These are phyloP conservation scores for Trichosporon asahii DNA, from an alignment of 1,284 basidiomycete genomes.

Conservation along the genomic window DNA sequence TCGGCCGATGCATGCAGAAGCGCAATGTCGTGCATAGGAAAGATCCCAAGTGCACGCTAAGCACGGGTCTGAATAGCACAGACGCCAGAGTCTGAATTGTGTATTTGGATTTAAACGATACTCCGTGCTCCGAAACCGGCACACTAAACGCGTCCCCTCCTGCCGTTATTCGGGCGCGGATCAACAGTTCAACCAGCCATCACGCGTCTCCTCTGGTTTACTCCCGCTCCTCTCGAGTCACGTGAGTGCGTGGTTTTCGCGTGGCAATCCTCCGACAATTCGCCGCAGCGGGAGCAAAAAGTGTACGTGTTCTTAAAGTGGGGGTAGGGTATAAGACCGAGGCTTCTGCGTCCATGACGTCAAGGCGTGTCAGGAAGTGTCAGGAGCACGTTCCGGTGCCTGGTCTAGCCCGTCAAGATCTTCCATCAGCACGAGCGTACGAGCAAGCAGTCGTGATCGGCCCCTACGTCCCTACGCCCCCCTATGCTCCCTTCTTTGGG, in stretches of 20 bases:
- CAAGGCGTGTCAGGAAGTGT: background rate
- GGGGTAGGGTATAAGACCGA: background rate
- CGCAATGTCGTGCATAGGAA: background rate
- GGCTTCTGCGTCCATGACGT: background rate
- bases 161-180: background rate
- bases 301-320: background rate
- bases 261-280: too few species aligned
- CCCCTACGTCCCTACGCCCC: too few species aligned
- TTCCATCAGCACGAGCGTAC: background rate
- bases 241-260: too few species aligned
- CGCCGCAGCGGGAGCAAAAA: background rate
- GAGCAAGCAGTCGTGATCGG: background rate
- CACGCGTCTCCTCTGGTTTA: background rate
- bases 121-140: background rate
- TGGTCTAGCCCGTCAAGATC: background rate
- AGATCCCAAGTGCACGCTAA: background rate
- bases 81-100: background rate
- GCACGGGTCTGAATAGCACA: background rate
- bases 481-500: background rate
- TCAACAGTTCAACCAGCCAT: too few species aligned
- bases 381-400: slow-evolving; percentile 2
- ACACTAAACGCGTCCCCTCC: background rate
- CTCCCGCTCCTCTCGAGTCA: too few species aligned
- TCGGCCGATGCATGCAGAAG: background rate
- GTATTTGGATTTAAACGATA: background rate